Evolutionary conservation across 2,329 filamentous ascomycete species (phyloP).

Genomic region (Paecilomyces variotii): DNA sequence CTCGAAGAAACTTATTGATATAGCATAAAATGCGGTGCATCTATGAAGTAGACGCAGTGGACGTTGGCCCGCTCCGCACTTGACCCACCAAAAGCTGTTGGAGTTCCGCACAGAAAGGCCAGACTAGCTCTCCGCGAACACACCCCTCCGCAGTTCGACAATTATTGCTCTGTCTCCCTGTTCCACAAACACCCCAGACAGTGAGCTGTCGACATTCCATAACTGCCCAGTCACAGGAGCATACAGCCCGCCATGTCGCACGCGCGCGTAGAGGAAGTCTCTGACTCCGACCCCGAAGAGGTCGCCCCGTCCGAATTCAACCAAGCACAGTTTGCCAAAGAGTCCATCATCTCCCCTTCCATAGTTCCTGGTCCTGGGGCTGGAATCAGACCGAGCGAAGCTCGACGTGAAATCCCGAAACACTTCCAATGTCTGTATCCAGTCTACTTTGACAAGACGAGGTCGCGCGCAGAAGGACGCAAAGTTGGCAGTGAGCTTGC

Average conservation of each 20-base stretch:
- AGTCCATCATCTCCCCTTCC: conserved; percentile 31
- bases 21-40: too few relatives aligned
- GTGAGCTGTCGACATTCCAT: not conserved
- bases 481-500: conserved; percentile 66
- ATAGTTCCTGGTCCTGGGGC: conserved; percentile 20
- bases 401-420: conserved; percentile 53
- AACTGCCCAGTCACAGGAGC: not conserved
- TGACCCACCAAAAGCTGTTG: conserved; percentile 10
- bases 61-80: conserved; percentile 8
- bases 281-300: conserved; percentile 84
- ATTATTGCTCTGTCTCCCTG: not conserved
- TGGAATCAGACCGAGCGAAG: conserved; percentile 30
- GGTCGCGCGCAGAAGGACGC: conserved; percentile 64
- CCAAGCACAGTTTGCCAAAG: conserved; percentile 30
- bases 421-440: conserved; percentile 88
- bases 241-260: conserved; percentile 54
- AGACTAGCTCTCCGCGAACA: conserved; percentile 12
- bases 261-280: conserved; percentile 86
- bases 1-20: too few relatives aligned
- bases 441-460: conserved; percentile 77
- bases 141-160: conserved; percentile 2
- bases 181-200: not conserved
- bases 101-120: conserved; percentile 15
- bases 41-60: too few relatives aligned
- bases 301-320: conserved; percentile 65